phyloP scores from a whole-genome alignment of 805 yeast species.

The Zygosaccharomyces lentus region DNA sequence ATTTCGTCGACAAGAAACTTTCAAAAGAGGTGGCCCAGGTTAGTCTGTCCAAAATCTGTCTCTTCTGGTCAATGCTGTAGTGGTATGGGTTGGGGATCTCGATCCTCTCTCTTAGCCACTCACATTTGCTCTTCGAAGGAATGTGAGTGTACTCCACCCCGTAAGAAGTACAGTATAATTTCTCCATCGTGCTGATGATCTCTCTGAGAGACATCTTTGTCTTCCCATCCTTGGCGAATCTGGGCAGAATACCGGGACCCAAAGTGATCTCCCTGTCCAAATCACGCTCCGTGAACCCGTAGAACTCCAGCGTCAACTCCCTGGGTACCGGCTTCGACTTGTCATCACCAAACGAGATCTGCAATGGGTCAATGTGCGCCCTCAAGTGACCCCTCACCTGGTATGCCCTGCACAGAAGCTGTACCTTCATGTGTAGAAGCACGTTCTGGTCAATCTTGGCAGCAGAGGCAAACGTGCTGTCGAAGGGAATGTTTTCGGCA shows the following conservation, averaged over 20 bases:
- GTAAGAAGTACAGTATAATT: conserved; percentile 78
- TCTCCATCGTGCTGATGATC: conserved; percentile 72
- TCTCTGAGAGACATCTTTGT: conserved; percentile 69
- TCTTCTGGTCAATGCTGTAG: conserved; percentile 82
- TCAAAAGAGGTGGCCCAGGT: conserved; percentile 97
- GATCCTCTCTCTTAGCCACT: conserved; percentile 95
- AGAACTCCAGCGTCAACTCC: conserved; percentile 88
- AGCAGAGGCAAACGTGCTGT: conserved; percentile 28
- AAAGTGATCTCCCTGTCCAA: conserved; percentile 76
- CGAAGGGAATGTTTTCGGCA: conserved; percentile 54
- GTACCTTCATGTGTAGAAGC: conserved; percentile 87
- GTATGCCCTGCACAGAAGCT: conserved; percentile 94
- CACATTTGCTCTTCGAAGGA: conserved; percentile 91
- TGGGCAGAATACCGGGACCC: conserved; percentile 96
- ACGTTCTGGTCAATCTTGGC: conserved; percentile 59
- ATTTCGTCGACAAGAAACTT: conserved; percentile 85
- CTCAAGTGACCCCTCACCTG: conserved; percentile 98
- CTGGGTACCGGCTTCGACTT: conserved; percentile 53
- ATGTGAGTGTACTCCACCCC: conserved; percentile 97
- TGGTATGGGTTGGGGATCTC: conserved; percentile 87
- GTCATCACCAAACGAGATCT: conserved; percentile 77
- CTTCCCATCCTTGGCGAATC: conserved; percentile 66
- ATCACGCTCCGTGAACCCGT: conserved; percentile 86
- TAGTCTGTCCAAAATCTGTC: conserved; percentile 92
- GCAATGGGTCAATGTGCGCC: conserved; percentile 94